A percentile compares a stretch with the other conserved stretches of the same genome.
These are phyloP conservation scores for Talaromyces sp. DNA, from an alignment of 2,329 filamentous ascomycete genomes.

Conservation along the genomic window DNA sequence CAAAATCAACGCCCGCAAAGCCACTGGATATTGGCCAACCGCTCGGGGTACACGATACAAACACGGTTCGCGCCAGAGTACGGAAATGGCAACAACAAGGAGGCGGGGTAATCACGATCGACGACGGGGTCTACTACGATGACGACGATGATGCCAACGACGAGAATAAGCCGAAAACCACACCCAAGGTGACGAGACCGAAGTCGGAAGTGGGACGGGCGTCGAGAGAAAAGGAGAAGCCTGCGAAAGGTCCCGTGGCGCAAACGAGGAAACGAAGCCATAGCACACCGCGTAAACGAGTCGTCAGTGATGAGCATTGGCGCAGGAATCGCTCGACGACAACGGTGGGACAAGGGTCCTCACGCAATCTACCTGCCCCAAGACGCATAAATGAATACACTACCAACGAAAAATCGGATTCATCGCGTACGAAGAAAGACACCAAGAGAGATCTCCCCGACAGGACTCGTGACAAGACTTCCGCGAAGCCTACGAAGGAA, in stretches of 20 bases:
- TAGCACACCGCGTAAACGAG: conserved; percentile 81
- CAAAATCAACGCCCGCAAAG: conserved; percentile 59
- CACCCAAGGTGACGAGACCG: conserved; percentile 26
- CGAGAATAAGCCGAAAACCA: background rate
- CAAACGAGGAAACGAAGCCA: conserved; percentile 43
- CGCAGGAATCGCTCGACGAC: conserved; percentile 53
- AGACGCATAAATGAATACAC: conserved; percentile 49
- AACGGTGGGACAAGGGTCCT: conserved; percentile 32
- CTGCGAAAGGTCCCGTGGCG: conserved; percentile 21
- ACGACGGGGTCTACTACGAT: conserved; percentile 59
- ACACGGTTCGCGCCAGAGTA: conserved; percentile 76
- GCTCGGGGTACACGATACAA: conserved; percentile 62
- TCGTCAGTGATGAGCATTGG: conserved; percentile 91
- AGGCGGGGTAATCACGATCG: conserved; percentile 65
- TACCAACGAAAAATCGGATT: conserved; percentile 31
- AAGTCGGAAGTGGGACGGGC: conserved; percentile 31
- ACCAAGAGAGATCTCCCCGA: conserved; percentile 28
- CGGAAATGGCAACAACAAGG: conserved; percentile 82
- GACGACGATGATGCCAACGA: conserved; percentile 54
- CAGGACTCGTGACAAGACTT: conserved; percentile 25
- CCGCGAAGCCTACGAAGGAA: conserved; percentile 33
- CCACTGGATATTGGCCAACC: conserved; percentile 53
- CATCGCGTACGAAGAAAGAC: conserved; percentile 32
- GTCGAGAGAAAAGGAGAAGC: conserved; percentile 9
- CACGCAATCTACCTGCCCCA: conserved; percentile 43